phyloP scores from a whole-genome alignment of 2,329 filamentous ascomycete genomes.

The Raffaelea ambrosiae region DNA sequence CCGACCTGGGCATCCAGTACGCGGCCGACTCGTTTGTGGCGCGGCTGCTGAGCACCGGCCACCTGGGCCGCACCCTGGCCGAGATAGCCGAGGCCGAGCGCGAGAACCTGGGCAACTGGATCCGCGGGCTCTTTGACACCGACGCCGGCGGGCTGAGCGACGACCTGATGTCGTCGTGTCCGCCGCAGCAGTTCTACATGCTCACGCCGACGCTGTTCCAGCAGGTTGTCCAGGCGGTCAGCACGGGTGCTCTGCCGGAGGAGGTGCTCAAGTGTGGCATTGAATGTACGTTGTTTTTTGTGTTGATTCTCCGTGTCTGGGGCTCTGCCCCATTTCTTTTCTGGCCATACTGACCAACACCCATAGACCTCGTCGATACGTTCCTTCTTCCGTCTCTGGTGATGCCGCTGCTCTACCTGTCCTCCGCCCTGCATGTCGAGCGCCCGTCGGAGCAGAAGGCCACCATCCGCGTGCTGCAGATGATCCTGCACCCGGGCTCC shows the following conservation, averaged over 20 bases:
- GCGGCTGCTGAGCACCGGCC: conserved; percentile 53
- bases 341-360: neutral
- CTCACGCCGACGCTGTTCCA: conserved; percentile 70
- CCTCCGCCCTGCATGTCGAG: conserved; percentile 60
- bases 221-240: conserved; percentile 63
- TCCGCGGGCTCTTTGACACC: conserved; percentile 66
- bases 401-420: conserved; percentile 63
- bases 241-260: conserved; percentile 55
- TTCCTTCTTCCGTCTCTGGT: conserved; percentile 74
- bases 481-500: conserved; percentile 61
- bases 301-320: conserved; percentile 39
- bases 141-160: conserved; percentile 68
- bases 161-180: conserved; percentile 73
- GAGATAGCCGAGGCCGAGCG: conserved; percentile 58
- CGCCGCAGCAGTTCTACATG: conserved; percentile 74
- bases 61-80: conserved; percentile 46
- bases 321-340: conserved; percentile 3
- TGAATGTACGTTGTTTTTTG: conserved; percentile 37
- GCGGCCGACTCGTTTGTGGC: conserved; percentile 58
- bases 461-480: conserved; percentile 62
- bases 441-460: conserved; percentile 56
- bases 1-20: conserved; percentile 52
- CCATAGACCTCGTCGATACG: conserved; percentile 63
- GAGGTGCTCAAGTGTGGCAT: conserved; percentile 66
- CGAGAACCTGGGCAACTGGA: conserved; percentile 63